phyloP scores from a whole-genome alignment of 208 protist genomes.

The Wallacemonas sp. region DNA sequence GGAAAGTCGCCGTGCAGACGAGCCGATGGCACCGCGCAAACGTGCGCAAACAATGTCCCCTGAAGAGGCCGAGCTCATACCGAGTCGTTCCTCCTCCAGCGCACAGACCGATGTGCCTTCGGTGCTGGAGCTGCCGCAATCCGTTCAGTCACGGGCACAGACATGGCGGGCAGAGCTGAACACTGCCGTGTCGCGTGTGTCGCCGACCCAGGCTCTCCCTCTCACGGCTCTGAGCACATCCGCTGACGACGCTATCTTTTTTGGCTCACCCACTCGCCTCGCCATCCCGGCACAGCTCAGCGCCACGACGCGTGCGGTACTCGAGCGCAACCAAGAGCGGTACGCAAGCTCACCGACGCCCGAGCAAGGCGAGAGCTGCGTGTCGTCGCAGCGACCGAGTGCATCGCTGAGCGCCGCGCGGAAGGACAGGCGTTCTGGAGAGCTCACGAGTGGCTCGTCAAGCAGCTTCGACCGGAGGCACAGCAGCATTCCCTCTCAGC shows the following conservation, averaged over 20 bases:
- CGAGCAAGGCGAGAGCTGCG: not conserved
- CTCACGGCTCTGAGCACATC: not conserved
- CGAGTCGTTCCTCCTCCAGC: not conserved
- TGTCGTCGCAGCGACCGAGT: not conserved
- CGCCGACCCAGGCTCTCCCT: no score
- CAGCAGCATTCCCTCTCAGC: no score
- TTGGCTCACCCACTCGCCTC: not conserved
- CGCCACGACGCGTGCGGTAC: not conserved
- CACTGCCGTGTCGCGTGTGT: no score
- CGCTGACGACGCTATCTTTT: slow-evolving; percentile 1
- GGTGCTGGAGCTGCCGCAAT: not conserved
- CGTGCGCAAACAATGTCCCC: not conserved
- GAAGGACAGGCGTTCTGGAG: no score
- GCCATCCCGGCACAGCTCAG: not conserved
- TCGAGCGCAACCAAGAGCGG: not conserved
- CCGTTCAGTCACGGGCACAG: not conserved
- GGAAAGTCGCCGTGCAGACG: not conserved
- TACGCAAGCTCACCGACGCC: not conserved
- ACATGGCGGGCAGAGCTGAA: not conserved
- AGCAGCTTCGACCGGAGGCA: no score
- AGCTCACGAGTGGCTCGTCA: no score
- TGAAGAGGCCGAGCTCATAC: not conserved
- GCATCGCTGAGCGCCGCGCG: no score
- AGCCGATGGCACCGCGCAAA: not conserved
- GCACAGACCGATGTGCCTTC: not conserved